Evolutionary conservation across 2,329 filamentous ascomycete species (phyloP).

Genomic region (Fusarium sp.): DNA sequence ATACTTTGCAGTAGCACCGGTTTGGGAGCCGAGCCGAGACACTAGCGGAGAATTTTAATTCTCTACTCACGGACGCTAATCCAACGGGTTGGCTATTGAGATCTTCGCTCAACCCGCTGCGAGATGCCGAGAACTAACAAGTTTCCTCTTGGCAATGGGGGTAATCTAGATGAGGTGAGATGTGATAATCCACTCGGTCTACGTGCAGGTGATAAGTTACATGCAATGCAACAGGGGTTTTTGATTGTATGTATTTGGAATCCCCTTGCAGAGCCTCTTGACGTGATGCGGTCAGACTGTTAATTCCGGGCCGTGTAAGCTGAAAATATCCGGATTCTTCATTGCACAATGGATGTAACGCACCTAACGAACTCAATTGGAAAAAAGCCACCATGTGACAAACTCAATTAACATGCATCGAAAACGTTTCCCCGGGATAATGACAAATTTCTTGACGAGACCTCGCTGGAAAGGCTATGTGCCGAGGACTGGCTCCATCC

Average conservation of each 20-base stretch:
- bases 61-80: conserved; percentile 7
- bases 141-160: conserved; percentile 12
- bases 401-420: neutral
- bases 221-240: too few species aligned
- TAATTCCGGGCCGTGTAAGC: neutral
- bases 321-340: neutral
- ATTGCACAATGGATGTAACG: neutral
- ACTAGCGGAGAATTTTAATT: conserved; percentile 26
- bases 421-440: neutral
- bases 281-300: neutral
- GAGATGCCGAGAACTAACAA: too few species aligned
- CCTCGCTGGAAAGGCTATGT: neutral
- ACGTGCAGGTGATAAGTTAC: too few species aligned
- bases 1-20: neutral
- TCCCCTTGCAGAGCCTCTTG: conserved; percentile 12
- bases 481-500: neutral
- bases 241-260: conserved; percentile 11
- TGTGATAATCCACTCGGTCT: conserved; percentile 1
- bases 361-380: neutral
- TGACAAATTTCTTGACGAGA: neutral
- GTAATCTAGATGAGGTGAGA: neutral
- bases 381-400: too few species aligned
- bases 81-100: conserved; percentile 33
- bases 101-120: conserved; percentile 32
- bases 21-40: neutral